Base-by-base conservation (phyloP, 2,329 filamentous ascomycete species). In the Sclerotiophoma versabilis region DNA sequence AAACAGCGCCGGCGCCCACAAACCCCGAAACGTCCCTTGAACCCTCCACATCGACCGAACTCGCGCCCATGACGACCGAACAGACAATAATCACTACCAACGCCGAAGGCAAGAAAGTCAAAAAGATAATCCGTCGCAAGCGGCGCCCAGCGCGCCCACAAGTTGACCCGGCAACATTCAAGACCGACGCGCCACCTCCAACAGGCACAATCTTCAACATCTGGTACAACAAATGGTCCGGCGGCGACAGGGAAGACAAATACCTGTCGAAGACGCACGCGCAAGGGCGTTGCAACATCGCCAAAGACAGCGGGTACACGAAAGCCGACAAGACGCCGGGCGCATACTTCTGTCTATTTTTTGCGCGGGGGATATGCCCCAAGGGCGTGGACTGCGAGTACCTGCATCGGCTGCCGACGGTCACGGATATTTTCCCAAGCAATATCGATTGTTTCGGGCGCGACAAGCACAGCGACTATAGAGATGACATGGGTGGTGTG, bases 191-290 rank as follows among this genome's bases (percentile, higher is more conserved):
- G 4, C 92, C 93, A 14, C 90, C 91, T 1, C 93, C 98, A 69
- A 98, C 93, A 0, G 95, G 95, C 47, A 96, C 91, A 0, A 92
- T 93, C 54, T 99, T 95, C 83, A 99, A 99, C 77, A 96, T 96
- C 70, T 97, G 93, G 93, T 96, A 97, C 79, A 97, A 96, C 80
- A 98, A 97, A 77, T 98, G 93, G 93, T 90, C 88, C 0, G 95
- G 95, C 63, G 95, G 95, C 69, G 95, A 99, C 76, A 86, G 92
- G 57, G 93, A 98, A 72, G 92, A 96, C 79, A 92, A 93, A 66
- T 92, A 93, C 70, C 84, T 92, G 4, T 91, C 89, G 29, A 89
- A 97, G 71, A 90, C 88, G 0, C 85, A 88, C 12, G 93, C 95
- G 3, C 87, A 89, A 61, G 89, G 89, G 2, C 90, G 96, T 49